Conservation (phyloP, 2,329 filamentous ascomycete genomes). For the Colletotrichum sp. region DNA sequence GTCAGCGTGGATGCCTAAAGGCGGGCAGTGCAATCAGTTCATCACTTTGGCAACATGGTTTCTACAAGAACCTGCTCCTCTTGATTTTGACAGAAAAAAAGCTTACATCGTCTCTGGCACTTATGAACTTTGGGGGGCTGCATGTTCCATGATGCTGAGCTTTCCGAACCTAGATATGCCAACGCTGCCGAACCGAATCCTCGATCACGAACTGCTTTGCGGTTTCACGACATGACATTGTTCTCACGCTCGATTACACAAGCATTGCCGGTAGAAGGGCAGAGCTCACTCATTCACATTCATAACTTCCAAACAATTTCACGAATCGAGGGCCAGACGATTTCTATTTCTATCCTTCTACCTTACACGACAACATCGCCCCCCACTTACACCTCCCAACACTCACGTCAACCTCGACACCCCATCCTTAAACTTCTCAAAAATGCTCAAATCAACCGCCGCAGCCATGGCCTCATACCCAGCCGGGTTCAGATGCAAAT, state of each 20-base stretch:
- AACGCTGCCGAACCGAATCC: not conserved
- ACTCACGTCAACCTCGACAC: not conserved
- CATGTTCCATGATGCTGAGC: no score
- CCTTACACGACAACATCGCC: not conserved
- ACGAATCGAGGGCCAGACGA: not conserved
- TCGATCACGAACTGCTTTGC: not conserved
- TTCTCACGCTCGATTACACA: not conserved
- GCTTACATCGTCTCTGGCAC: no score
- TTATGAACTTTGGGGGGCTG: no score
- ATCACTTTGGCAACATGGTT: accelerated
- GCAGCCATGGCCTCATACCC: slow-evolving; percentile 63
- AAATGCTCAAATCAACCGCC: slow-evolving; percentile 56
- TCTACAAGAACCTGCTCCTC: accelerated
- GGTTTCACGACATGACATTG: not conserved
- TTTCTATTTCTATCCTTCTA: not conserved
- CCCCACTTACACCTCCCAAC: not conserved
- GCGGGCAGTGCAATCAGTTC: not conserved
- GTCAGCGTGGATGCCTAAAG: not conserved
- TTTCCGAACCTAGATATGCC: not conserved
- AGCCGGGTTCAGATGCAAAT: slow-evolving; percentile 60
- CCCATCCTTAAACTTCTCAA: slow-evolving; percentile 37
- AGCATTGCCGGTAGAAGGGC: not conserved
- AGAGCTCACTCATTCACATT: not conserved
- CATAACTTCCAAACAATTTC: not conserved
- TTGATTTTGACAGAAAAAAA: accelerated